phyloP scores from a whole-genome alignment of 805 yeast genomes.

The Suhomyces emberorum region DNA sequence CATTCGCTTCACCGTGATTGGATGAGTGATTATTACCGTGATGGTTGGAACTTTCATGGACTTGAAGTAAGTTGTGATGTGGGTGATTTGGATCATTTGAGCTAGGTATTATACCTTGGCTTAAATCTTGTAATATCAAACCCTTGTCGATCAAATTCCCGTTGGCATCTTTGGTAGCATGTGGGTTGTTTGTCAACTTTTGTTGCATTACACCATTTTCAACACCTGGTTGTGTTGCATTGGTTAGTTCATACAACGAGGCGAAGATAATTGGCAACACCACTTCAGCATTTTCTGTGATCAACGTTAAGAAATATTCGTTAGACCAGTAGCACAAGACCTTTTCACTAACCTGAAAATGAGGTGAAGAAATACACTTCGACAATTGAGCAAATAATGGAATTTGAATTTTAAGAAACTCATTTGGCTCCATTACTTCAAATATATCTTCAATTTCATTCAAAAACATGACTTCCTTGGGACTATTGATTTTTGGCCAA shows the following conservation, averaged over 20 bases:
- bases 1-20: constrained; percentile 16
- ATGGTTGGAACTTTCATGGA: constrained; percentile 17
- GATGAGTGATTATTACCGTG: constrained; percentile 3
- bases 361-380: constrained; percentile 90
- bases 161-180: constrained; percentile 39
- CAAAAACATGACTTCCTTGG: constrained; percentile 93
- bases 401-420: constrained; percentile 85
- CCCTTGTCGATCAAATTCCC: constrained; percentile 41
- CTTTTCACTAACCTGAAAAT: constrained; percentile 96
- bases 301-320: constrained; percentile 85
- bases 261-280: constrained; percentile 91
- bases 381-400: constrained; percentile 93
- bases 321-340: constrained; percentile 93
- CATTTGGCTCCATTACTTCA: constrained; percentile 92
- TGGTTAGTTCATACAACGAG: constrained; percentile 79
- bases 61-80: constrained; percentile 20
- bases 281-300: constrained; percentile 89
- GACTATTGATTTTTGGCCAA: constrained; percentile 96
- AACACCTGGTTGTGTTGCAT: constrained; percentile 43
- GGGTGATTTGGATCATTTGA: constrained; percentile 24
- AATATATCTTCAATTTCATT: constrained; percentile 96
- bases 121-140: constrained; percentile 27
- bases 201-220: constrained; percentile 41
- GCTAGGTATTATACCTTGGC: constrained; percentile 20
- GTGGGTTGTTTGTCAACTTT: constrained; percentile 36